Percentiles rank a stretch among this genome's conserved stretches.
Evolutionary conservation across 1,284 basidiomycete genomes (phyloP).

Genomic region (Exobasidium rhododendri): DNA sequence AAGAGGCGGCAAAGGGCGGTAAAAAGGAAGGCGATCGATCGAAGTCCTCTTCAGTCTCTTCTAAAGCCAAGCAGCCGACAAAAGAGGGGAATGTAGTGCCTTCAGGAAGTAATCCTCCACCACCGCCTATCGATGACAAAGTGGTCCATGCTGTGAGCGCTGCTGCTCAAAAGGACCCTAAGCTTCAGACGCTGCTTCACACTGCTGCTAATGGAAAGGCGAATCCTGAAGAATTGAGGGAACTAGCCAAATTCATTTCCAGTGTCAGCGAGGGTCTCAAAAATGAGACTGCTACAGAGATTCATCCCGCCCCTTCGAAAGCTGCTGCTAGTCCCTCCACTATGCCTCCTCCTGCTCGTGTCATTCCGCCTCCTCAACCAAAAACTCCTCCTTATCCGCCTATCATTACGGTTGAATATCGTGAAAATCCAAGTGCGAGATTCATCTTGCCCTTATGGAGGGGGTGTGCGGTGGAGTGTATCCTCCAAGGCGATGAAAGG

Average conservation of each 20-base stretch:
- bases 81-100: not conserved
- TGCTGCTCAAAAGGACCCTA: slow-evolving; percentile 33
- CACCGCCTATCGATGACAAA: slow-evolving; percentile 4
- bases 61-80: not conserved
- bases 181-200: slow-evolving; percentile 37
- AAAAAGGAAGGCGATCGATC: not conserved
- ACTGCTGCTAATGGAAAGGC: slow-evolving; percentile 40
- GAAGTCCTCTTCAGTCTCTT: not conserved
- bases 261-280: slow-evolving; percentile 15
- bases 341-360: not conserved
- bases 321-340: not conserved
- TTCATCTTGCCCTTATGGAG: slow-evolving; percentile 50
- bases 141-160: slow-evolving; percentile 7
- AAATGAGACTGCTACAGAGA: slow-evolving; percentile 1
- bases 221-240: slow-evolving; percentile 34
- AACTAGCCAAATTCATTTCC: slow-evolving; percentile 39
- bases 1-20: not conserved
- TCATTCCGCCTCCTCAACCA: not conserved
- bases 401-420: slow-evolving; percentile 50
- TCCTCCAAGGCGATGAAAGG: not conserved
- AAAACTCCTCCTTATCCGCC: slow-evolving; percentile 27
- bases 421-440: slow-evolving; percentile 48
- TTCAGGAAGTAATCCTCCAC: slow-evolving; percentile 6
- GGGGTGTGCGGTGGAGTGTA: slow-evolving; percentile 17
- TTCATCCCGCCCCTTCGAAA: not conserved